Percentiles rank a stretch among this genome's conserved stretches.
These are phyloP conservation scores for Entrophospora sp. DNA, from an alignment of 192 early-diverging fungal genomes.

Conservation along the genomic window DNA sequence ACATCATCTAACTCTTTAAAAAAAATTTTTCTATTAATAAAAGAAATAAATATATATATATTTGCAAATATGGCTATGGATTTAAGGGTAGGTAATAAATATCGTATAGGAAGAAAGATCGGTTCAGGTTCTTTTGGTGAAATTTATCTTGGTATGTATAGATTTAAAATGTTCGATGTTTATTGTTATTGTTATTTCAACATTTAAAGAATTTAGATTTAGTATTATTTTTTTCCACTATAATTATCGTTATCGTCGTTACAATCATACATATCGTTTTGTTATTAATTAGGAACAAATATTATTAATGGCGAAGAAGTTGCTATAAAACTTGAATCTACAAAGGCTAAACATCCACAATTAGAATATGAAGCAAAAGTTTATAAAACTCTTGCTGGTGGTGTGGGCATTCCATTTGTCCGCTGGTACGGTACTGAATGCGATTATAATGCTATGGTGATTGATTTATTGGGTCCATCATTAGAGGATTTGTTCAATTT, in stretches of 20 bases:
- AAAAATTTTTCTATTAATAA: no score
- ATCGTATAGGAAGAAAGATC: conserved; percentile 90
- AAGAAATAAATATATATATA: no score
- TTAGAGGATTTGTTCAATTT: conserved; percentile 87
- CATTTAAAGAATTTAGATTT: no score
- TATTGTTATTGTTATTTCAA: no score
- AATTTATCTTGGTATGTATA: conserved; percentile 85
- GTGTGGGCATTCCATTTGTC: conserved; percentile 83
- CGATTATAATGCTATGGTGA: conserved; percentile 79
- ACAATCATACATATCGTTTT: background rate
- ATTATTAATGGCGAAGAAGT: conserved; percentile 81
- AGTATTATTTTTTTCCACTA: no score
- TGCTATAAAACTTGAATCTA: conserved; percentile 93
- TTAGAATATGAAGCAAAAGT: conserved; percentile 96
- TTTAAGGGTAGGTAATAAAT: conserved; percentile 88
- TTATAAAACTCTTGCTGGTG: conserved; percentile 89
- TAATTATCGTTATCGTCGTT: no score
- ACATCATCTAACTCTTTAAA: no score
- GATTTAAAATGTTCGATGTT: no score
- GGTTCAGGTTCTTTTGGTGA: conserved; percentile 97
- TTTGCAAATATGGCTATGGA: no score
- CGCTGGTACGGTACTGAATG: conserved; percentile 77
- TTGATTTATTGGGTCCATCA: conserved; percentile 86
- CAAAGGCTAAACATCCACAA: conserved; percentile 93
- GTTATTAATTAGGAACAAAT: conserved; percentile 31